phyloP scores from a whole-genome alignment of 2,329 filamentous ascomycete species.

The Westerdykella sp. region DNA sequence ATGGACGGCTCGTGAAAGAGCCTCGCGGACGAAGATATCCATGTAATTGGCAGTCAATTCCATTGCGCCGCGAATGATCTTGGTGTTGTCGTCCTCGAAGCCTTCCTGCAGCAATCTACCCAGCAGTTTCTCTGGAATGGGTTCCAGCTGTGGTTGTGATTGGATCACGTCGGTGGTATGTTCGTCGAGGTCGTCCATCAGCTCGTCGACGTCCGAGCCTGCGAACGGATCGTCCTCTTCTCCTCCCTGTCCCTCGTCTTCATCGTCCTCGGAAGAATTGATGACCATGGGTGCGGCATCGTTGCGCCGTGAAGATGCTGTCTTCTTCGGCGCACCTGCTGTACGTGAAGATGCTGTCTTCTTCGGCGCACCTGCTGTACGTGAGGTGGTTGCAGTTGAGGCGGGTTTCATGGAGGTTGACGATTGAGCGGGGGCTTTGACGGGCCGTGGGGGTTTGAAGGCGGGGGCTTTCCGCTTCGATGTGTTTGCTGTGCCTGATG shows the following conservation, averaged over 20 bases:
- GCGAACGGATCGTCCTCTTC: conserved; percentile 9
- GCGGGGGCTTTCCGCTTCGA: conserved; percentile 27
- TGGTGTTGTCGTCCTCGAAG: conserved; percentile 52
- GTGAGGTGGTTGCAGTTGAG: conserved; percentile 12
- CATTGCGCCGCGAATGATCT: conserved; percentile 45
- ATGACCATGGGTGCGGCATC: conserved; percentile 23
- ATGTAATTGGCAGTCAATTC: conserved; percentile 74
- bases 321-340: conserved; percentile 17
- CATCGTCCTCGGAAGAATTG: conserved; percentile 28
- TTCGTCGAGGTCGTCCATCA: conserved; percentile 22
- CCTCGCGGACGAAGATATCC: conserved; percentile 85
- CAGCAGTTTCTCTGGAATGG: conserved; percentile 68
- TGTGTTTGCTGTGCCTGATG: conserved; percentile 5
- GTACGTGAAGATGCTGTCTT: conserved; percentile 22
- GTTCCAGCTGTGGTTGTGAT: conserved; percentile 16
- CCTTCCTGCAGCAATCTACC: conserved; percentile 72
- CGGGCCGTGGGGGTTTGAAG: conserved; percentile 35
- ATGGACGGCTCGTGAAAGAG: conserved; percentile 69
- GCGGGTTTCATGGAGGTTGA: conserved; percentile 16
- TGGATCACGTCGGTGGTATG: conserved; percentile 8
- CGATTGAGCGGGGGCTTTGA: conserved; percentile 21
- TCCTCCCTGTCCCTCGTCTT: conserved; percentile 11
- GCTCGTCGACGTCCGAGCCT: conserved; percentile 19
- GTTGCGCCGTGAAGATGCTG: conserved; percentile 12
- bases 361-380: conserved; percentile 16